Evolutionary conservation across 176 grass and related monocot species (phyloP), one percentile per base, ranked within the genome.

Genomic region (Phyllostachys edulis): DNA sequence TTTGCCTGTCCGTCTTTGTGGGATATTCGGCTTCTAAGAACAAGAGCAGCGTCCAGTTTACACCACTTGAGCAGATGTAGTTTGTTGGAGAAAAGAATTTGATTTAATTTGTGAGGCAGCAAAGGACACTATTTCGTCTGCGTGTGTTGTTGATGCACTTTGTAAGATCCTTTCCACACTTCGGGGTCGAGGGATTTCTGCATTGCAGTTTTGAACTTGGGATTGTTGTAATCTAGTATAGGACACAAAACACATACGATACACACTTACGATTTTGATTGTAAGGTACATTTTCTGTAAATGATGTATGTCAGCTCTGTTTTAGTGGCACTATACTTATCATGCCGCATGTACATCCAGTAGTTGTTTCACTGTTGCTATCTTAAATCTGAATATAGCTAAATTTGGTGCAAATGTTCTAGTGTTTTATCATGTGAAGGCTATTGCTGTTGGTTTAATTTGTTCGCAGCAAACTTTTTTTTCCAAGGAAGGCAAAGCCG

Each of bases 11-110:
- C 11, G 47, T 96, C 67, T 99, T 94, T 85, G 77, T 94, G 27
- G 89, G 93, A 24, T 99, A 94, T 77, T 88, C 70, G 76, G 91
- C 91, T 88, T 94, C 93, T 0, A 99, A 87, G 85, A 99, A 85
- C 76, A 96, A 76, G 64, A 61, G 66, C 37, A 70, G 21, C 57
- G 29, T 92, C 38, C 85, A 90, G 10, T 99, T 99, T 76, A 95
- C 88, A 36, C 96, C 88, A 6, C 94, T 99, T 47, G 84, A 92
- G 61, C 81, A 80, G 88, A 44, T 69, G 17, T 83, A 90, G 61
- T 61, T 79, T 75, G 17, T 41, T 36, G 42, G 71, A 84, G 60
- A 82, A 78, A 54, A 63, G 5, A 56, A 40, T 34, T 36, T 57
- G 39, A 60, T 87, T 26, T 65, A 37, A 78, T 45, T 81, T 15